Evolutionary conservation across 352 stramenopile genomes (phyloP).

Genomic region (Globisporangium barbulae): DNA sequence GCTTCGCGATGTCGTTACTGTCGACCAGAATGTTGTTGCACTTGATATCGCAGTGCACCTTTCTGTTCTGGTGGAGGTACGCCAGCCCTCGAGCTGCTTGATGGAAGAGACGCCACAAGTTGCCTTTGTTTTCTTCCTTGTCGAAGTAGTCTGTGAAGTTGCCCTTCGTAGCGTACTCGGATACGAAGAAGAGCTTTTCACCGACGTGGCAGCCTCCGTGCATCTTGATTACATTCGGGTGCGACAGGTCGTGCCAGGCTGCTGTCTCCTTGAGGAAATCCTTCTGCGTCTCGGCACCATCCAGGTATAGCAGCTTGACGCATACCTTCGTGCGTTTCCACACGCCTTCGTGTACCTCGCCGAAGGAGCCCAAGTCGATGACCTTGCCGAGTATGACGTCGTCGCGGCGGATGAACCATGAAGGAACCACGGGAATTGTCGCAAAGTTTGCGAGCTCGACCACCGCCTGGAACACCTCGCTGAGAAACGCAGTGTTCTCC

Average conservation of each 20-base stretch:
- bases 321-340: slow-evolving; percentile 35
- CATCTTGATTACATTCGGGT: slow-evolving; percentile 36
- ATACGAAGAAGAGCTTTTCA: slow-evolving; percentile 22
- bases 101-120: slow-evolving; percentile 24
- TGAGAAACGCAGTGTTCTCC: too few relatives aligned
- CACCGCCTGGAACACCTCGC: background rate
- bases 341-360: slow-evolving; percentile 13
- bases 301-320: slow-evolving; percentile 28
- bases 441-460: background rate
- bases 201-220: slow-evolving; percentile 42
- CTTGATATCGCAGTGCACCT: background rate
- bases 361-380: slow-evolving; percentile 23
- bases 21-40: background rate
- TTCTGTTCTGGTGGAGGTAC: background rate
- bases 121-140: slow-evolving; percentile 8
- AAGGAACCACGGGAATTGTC: slow-evolving; percentile 5
- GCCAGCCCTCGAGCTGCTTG: background rate
- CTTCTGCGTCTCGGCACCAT: slow-evolving; percentile 18
- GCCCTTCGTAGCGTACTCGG: background rate
- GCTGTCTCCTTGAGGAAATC: slow-evolving; percentile 31
- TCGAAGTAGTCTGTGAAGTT: background rate
- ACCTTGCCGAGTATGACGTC: slow-evolving; percentile 22
- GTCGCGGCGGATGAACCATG: slow-evolving; percentile 25
- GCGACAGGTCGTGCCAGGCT: slow-evolving; percentile 31
- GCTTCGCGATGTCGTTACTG: background rate